These are phyloP conservation scores for Saposhnikovia divaricata DNA, from an alignment of 129 eudicot genomes.

Conservation along the genomic window DNA sequence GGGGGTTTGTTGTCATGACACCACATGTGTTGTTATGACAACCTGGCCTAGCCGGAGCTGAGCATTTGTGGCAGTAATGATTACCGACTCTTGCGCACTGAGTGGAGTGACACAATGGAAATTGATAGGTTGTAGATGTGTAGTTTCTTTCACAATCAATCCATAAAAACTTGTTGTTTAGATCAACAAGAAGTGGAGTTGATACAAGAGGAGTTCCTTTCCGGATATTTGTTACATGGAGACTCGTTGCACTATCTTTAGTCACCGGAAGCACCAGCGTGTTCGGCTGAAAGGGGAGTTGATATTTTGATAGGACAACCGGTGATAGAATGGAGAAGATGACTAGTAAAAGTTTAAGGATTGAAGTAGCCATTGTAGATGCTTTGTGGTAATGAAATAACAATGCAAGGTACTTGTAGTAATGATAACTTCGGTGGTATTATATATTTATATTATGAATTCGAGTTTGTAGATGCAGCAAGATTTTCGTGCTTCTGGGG, in stretches of 20 bases:
- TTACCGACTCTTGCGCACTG: conserved; percentile 21
- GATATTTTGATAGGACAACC: not conserved
- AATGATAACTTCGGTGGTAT: not conserved
- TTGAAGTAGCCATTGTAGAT: conserved; percentile 22
- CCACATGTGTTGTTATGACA: conserved; percentile 54
- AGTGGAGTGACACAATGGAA: conserved; percentile 42
- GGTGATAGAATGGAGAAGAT: conserved; percentile 11
- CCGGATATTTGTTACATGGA: conserved; percentile 26
- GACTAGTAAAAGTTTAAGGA: conserved; percentile 8
- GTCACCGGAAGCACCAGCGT: conserved; percentile 19
- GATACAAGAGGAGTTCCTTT: conserved; percentile 37
- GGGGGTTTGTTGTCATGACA: conserved; percentile 24
- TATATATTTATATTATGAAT: not conserved
- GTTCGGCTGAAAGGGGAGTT: conserved; percentile 15
- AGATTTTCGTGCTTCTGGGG: not conserved
- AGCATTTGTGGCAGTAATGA: conserved; percentile 32
- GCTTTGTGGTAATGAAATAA: not conserved
- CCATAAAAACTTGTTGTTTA: conserved; percentile 36
- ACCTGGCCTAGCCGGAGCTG: conserved; percentile 21
- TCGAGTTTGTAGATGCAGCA: not conserved
- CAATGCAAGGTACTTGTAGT: not conserved
- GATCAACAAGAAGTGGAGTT: conserved; percentile 24
- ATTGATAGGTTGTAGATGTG: conserved; percentile 25
- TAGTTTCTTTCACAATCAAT: conserved; percentile 31
- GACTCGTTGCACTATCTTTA: conserved; percentile 23